Percentiles rank a stretch among this genome's conserved stretches.
Conservation (phyloP, 352 stramenopile species). For the Pythium phragmitis region DNA sequence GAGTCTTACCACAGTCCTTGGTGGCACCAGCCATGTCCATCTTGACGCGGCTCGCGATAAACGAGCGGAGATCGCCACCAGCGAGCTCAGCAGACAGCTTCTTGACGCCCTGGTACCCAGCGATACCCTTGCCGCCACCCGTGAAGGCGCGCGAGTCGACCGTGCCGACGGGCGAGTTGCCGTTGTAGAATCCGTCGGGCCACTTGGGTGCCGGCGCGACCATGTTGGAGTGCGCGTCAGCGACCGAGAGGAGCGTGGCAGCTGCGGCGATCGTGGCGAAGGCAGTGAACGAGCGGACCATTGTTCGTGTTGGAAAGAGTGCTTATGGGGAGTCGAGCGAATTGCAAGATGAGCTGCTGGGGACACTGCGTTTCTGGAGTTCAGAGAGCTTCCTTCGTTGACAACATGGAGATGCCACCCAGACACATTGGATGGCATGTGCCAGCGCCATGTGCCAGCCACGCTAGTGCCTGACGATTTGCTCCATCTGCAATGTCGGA, state of each 20-base stretch:
- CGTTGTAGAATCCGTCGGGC: conserved; percentile 19
- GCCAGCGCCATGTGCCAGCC: no score
- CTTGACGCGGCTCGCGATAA: conserved; percentile 17
- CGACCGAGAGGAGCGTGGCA: conserved; percentile 15
- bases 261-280: conserved; percentile 17
- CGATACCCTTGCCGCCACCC: conserved; percentile 3
- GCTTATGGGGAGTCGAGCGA: not conserved
- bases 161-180: conserved; percentile 22
- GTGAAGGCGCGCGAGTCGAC: conserved; percentile 22
- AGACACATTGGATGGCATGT: no score
- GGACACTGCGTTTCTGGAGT: no score
- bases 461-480: no score
- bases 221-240: conserved; percentile 29
- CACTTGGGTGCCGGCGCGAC: conserved; percentile 8
- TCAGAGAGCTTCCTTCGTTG: no score
- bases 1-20: conserved; percentile 26
- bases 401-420: no score
- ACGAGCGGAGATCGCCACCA: conserved; percentile 10
- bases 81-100: conserved; percentile 14
- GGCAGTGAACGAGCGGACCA: conserved; percentile 21
- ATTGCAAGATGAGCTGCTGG: conserved; percentile 10
- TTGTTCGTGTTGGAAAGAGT: not conserved
- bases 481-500: conserved; percentile 1
- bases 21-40: conserved; percentile 13
- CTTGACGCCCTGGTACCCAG: conserved; percentile 12